A percentile compares a stretch with the other conserved stretches of the same genome.
Conservation (phyloP, 2,329 filamentous ascomycete genomes). For the Stagonosporopsis rhizophila region DNA sequence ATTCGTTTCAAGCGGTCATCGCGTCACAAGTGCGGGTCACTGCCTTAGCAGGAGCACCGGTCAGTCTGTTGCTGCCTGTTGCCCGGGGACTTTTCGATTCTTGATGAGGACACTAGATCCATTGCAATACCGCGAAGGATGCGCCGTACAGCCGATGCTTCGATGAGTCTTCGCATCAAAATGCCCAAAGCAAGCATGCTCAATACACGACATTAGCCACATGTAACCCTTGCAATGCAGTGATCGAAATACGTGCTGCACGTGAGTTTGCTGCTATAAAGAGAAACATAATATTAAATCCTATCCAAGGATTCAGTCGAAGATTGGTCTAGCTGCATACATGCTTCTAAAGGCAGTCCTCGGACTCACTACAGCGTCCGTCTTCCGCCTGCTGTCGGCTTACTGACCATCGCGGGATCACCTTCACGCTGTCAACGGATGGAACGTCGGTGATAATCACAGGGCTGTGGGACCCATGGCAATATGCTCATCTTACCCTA, state of each 20-base stretch:
- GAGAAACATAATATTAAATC: neutral
- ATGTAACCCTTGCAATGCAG: neutral
- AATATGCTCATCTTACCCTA: slow-evolving; percentile 14
- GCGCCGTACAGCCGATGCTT: neutral
- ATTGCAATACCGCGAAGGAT: neutral
- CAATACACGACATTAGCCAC: neutral
- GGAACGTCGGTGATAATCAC: slow-evolving; percentile 29
- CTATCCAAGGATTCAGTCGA: neutral
- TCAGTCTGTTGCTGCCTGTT: slow-evolving; percentile 11
- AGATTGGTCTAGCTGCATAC: neutral
- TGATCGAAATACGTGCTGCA: neutral
- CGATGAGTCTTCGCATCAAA: neutral
- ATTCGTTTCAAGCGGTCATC: slow-evolving; percentile 8
- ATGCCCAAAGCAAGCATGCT: neutral
- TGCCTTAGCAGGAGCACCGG: neutral
- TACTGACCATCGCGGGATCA: neutral
- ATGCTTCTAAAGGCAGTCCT: too few species aligned
- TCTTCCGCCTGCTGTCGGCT: slow-evolving; percentile 5
- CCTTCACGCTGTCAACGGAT: neutral
- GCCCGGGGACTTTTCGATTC: neutral
- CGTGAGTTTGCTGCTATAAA: neutral
- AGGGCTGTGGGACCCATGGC: neutral
- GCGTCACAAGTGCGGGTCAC: neutral
- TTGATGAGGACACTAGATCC: neutral
- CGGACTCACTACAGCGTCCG: neutral